Evolutionary conservation across 495 filamentous ascomycete genomes (phyloP), one percentile per base, ranked within the genome.

Genomic region (Aspergillus cavernicola): DNA sequence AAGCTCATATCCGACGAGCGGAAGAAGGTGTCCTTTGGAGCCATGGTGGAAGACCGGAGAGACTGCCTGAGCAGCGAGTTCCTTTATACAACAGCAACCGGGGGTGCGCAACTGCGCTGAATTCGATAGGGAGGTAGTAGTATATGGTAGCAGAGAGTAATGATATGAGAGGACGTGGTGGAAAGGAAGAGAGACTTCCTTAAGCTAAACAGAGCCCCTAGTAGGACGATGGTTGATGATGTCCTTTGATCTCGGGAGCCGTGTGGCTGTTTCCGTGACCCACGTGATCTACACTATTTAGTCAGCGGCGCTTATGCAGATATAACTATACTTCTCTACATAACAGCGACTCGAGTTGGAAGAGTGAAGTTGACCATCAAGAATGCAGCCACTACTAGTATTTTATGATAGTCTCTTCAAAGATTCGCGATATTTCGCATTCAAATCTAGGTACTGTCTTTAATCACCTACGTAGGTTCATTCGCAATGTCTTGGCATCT

Each of bases 1-100:
- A 99, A 85, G 81, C 90, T 95, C 93, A 99, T 99, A 74, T 97
- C 92, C 87, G 90, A 86, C 66, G 95, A 97, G 79, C 95, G 93
- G 87, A 99, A 97, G 78, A 96, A 86, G 72, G 90, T 95, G 73
- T 97, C 91, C 75, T 87, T 80, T 37, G 72, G 70, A 71, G 72
- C 73, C 74, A 77, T 77, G 70, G 61, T 69, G 72, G 35, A 61
- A 58, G 24, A 9, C 5, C n/a, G 41, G 60, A 52, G 38, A 39
- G 59, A 56, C 66, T 66, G 41, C 61, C 51, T 46, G 35, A 67
- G 65, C 63, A 67, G 57, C 36, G 47, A 15, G 11, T 12, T 36
- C 53, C 56, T 63, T 62, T 59, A 56, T 62, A 66, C 65, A 59
- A 50, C 49, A 45, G 43, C 39, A 38, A 43, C 37, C 18, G 52